phyloP scores from a whole-genome alignment of 2,329 filamentous ascomycete genomes.

The Penicillium paneum region DNA sequence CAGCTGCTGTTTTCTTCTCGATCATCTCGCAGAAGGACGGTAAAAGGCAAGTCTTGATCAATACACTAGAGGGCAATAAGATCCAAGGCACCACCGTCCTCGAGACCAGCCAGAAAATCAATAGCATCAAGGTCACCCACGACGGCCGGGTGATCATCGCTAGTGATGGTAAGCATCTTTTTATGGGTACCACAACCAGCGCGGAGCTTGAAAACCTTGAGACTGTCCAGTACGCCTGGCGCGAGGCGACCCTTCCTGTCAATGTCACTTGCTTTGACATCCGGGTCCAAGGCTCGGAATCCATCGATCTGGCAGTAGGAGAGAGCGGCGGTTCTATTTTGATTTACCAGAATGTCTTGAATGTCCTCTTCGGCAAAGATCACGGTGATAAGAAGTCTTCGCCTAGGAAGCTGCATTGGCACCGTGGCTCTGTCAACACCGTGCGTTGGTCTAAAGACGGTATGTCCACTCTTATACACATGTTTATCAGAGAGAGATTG shows the following conservation, averaged over 20 bases:
- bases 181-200: constrained; percentile 56
- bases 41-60: constrained; percentile 37
- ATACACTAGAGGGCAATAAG: constrained; percentile 20
- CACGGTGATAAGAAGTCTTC: constrained; percentile 41
- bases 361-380: constrained; percentile 18
- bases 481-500: neutral
- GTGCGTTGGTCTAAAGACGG: constrained; percentile 93
- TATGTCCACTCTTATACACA: constrained; percentile 36
- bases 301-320: constrained; percentile 75
- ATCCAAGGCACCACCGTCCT: constrained; percentile 26
- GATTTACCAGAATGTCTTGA: constrained; percentile 73
- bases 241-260: constrained; percentile 56
- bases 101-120: constrained; percentile 30
- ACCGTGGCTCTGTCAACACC: constrained; percentile 75
- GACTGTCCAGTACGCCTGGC: constrained; percentile 51
- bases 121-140: constrained; percentile 28
- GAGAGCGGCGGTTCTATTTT: constrained; percentile 73
- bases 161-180: constrained; percentile 46
- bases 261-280: constrained; percentile 67
- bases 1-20: constrained; percentile 41
- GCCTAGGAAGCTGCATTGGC: constrained; percentile 80
- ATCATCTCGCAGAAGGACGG: constrained; percentile 34
- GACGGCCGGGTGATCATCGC: constrained; percentile 38
- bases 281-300: constrained; percentile 50
- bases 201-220: constrained; percentile 34